A percentile compares a stretch with the other conserved stretches of the same genome.
Conservation (phyloP, 208 protist genomes). For the Trichomonas vaginalis region DNA sequence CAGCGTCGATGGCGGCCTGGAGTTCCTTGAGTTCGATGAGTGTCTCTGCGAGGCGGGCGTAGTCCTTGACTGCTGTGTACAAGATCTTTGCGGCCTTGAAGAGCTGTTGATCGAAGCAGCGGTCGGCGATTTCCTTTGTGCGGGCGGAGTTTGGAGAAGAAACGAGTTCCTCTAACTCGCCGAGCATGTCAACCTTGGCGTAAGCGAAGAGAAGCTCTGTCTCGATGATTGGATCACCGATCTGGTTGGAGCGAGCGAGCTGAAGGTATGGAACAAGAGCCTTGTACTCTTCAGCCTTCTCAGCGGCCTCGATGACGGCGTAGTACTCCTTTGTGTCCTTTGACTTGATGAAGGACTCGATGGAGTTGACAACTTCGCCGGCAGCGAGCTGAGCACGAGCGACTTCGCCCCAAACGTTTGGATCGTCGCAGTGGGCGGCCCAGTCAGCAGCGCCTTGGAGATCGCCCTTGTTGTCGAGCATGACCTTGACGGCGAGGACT, state of each 20-base stretch:
- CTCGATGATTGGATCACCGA: constrained; percentile 73
- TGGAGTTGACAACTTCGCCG: constrained; percentile 47
- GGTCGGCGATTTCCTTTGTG: constrained; percentile 67
- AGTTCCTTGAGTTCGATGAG: constrained; percentile 80
- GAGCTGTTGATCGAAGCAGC: constrained; percentile 80
- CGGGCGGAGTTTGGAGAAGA: constrained; percentile 75
- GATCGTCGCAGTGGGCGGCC: constrained; percentile 19
- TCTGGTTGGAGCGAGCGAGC: constrained; percentile 75
- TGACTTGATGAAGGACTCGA: constrained; percentile 81
- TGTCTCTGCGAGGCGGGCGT: constrained; percentile 70
- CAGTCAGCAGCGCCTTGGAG: constrained; percentile 62
- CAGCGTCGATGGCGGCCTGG: constrained; percentile 73
- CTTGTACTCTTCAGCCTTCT: constrained; percentile 67
- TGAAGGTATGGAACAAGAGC: constrained; percentile 90
- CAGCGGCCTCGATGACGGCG: constrained; percentile 66
- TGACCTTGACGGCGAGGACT: constrained; percentile 79
- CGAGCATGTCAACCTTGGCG: constrained; percentile 70
- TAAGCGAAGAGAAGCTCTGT: constrained; percentile 85
- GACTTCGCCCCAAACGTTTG: constrained; percentile 71
- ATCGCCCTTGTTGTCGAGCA: constrained; percentile 77
- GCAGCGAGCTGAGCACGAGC: constrained; percentile 74
- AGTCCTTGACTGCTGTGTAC: constrained; percentile 86
- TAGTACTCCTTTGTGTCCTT: constrained; percentile 71
- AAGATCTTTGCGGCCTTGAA: constrained; percentile 92
- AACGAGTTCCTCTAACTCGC: constrained; percentile 96